Conservation (phyloP, 1,284 basidiomycete species). For the Vanrija humicola region DNA sequence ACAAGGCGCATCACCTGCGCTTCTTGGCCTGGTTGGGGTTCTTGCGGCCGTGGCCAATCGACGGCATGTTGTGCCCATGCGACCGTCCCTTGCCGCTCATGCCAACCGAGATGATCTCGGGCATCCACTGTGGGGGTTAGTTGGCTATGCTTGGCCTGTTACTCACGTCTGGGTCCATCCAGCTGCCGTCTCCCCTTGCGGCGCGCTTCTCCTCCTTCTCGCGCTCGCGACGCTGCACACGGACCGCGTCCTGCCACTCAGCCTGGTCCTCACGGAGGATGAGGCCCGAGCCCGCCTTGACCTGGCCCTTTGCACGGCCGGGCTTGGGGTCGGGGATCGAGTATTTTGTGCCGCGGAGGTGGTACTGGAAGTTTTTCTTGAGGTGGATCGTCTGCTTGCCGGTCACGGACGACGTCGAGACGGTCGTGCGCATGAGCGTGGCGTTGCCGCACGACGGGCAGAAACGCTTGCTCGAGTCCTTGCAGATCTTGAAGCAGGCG, state of each 20-base stretch:
- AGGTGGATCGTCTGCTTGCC: slow-evolving; percentile 67
- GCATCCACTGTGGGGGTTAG: slow-evolving; percentile 60
- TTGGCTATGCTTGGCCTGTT: not conserved
- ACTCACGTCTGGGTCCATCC: slow-evolving; percentile 83
- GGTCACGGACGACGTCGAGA: slow-evolving; percentile 69
- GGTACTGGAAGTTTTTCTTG: slow-evolving; percentile 92
- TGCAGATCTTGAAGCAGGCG: slow-evolving; percentile 99
- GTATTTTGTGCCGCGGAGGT: slow-evolving; percentile 85
- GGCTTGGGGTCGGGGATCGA: slow-evolving; percentile 88
- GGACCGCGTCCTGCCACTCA: slow-evolving; percentile 77
- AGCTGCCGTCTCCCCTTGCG: slow-evolving; percentile 60
- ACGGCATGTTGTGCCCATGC: slow-evolving; percentile 62
- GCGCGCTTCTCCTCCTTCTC: slow-evolving; percentile 73
- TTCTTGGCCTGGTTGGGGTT: slow-evolving; percentile 74
- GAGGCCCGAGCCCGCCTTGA: slow-evolving; percentile 62
- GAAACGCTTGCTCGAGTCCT: slow-evolving; percentile 91
- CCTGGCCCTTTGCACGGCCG: slow-evolving; percentile 79
- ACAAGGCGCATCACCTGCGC: slow-evolving; percentile 3
- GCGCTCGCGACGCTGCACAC: slow-evolving; percentile 64
- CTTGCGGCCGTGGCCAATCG: slow-evolving; percentile 74
- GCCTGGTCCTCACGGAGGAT: slow-evolving; percentile 86
- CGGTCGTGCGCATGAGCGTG: slow-evolving; percentile 84
- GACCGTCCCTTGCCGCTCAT: slow-evolving; percentile 70
- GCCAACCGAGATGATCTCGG: slow-evolving; percentile 73
- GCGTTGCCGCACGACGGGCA: slow-evolving; percentile 96